These are phyloP conservation scores for Bretschneidera sinensis DNA, from an alignment of 345 rosid species.

Conservation along the genomic window DNA sequence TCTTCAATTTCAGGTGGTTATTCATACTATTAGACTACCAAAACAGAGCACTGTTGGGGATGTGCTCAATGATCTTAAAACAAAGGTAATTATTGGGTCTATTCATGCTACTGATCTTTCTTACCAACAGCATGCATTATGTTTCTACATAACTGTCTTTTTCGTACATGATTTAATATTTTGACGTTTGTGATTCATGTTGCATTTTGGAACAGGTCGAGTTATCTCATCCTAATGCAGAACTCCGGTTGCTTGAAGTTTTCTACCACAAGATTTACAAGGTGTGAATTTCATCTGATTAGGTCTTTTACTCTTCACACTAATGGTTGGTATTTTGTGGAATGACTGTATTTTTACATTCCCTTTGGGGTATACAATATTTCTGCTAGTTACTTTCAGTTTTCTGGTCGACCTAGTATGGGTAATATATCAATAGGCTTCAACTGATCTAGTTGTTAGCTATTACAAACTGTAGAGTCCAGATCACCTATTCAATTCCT, in stretches of 20 bases:
- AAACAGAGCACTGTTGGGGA: conserved; percentile 91
- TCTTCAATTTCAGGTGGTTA: conserved; percentile 54
- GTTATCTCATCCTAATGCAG: conserved; percentile 78
- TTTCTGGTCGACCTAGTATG: background rate
- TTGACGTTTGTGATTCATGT: background rate
- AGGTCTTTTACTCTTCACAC: background rate
- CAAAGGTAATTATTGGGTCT: conserved; percentile 43
- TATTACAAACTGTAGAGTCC: background rate
- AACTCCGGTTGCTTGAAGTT: conserved; percentile 89
- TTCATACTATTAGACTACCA: conserved; percentile 85
- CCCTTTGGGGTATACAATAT: background rate
- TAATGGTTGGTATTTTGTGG: background rate
- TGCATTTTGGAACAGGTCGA: conserved; percentile 61
- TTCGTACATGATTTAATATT: conserved; percentile 9
- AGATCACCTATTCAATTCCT: background rate
- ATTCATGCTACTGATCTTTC: conserved; percentile 3
- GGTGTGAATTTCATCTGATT: conserved; percentile 33
- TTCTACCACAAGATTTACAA: conserved; percentile 92
- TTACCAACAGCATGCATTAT: conserved; percentile 11
- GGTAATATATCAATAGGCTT: background rate
- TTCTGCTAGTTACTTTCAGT: conserved; percentile 3
- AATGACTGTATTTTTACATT: background rate
- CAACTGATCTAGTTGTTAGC: too few relatives aligned
- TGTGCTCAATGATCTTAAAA: conserved; percentile 81
- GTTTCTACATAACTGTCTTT: conserved; percentile 5